These are phyloP conservation scores for Venturia asperata DNA, from an alignment of 2,329 filamentous ascomycete genomes.

Conservation along the genomic window DNA sequence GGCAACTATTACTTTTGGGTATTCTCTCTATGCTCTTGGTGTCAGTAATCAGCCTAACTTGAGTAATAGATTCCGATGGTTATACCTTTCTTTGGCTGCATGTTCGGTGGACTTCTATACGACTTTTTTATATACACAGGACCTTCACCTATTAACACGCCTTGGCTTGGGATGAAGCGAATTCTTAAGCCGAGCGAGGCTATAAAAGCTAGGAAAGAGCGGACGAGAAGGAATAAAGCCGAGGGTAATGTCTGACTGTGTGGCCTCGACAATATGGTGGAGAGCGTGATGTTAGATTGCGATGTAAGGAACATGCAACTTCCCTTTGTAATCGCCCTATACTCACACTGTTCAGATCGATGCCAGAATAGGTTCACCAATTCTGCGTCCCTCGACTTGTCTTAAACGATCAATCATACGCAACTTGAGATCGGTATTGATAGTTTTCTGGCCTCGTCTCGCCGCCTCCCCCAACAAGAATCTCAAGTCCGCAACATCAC, in stretches of 20 bases:
- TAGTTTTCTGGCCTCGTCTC: too few relatives aligned
- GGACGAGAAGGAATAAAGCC: slow-evolving; percentile 7
- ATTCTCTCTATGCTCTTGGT: not conserved
- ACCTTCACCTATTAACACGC: slow-evolving; percentile 53
- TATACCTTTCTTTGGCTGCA: slow-evolving; percentile 55
- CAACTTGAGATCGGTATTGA: too few relatives aligned
- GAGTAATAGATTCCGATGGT: slow-evolving; percentile 51
- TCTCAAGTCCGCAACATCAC: too few relatives aligned
- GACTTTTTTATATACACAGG: slow-evolving; percentile 62
- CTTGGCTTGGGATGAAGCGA: slow-evolving; percentile 47
- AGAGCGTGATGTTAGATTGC: not conserved
- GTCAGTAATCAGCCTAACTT: not conserved
- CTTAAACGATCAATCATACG: too few relatives aligned
- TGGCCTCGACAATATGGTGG: not conserved
- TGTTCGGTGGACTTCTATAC: slow-evolving; percentile 59
- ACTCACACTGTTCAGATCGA: not conserved
- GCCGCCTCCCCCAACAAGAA: too few relatives aligned
- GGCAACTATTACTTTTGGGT: slow-evolving; percentile 64
- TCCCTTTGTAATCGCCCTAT: not conserved
- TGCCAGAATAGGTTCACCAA: too few relatives aligned
- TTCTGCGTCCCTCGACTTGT: too few relatives aligned
- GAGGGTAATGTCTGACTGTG: slow-evolving; percentile 13
- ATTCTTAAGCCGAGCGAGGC: slow-evolving; percentile 17
- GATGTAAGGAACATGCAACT: not conserved
- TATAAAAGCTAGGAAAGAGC: slow-evolving; percentile 15